phyloP scores from a whole-genome alignment of 805 yeast species.

The Nakazawaea siamensis region DNA sequence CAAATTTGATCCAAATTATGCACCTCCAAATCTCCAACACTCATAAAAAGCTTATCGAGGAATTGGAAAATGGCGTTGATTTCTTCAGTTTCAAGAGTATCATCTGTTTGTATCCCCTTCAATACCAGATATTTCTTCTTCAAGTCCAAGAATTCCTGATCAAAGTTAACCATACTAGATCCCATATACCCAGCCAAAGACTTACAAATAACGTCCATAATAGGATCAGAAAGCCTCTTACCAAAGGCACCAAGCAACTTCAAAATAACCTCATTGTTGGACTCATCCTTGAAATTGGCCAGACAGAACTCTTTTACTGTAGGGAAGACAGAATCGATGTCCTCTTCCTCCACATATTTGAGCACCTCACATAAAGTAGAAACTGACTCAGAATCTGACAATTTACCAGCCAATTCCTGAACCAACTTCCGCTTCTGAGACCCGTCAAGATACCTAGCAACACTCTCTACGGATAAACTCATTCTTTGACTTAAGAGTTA shows the following conservation, averaged over 20 bases:
- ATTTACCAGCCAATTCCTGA: constrained; percentile 11
- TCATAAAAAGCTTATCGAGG: constrained; percentile 28
- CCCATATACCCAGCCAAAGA: neutral
- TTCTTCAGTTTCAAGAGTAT: constrained; percentile 4
- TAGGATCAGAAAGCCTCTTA: neutral
- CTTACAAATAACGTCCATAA: neutral
- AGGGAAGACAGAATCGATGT: constrained; percentile 6
- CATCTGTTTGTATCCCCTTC: constrained; percentile 7
- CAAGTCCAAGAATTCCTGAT: neutral
- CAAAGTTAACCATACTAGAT: constrained; percentile 4
- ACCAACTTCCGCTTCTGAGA: neutral
- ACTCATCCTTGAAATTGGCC: neutral
- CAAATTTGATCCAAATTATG: constrained; percentile 20
- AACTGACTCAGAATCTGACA: constrained; percentile 15
- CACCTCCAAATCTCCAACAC: constrained; percentile 9
- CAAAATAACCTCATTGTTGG: neutral
- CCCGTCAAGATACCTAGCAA: neutral
- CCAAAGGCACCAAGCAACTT: neutral
- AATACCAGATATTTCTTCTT: neutral
- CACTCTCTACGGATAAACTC: neutral
- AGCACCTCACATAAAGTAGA: constrained; percentile 21
- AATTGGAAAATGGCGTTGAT: constrained; percentile 22
- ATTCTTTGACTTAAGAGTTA: neutral
- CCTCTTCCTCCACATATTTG: constrained; percentile 15
- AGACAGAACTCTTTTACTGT: constrained; percentile 6